Base-by-base conservation (phyloP, 2,329 filamentous ascomycete species). In the Aspergillus chevalieri region DNA sequence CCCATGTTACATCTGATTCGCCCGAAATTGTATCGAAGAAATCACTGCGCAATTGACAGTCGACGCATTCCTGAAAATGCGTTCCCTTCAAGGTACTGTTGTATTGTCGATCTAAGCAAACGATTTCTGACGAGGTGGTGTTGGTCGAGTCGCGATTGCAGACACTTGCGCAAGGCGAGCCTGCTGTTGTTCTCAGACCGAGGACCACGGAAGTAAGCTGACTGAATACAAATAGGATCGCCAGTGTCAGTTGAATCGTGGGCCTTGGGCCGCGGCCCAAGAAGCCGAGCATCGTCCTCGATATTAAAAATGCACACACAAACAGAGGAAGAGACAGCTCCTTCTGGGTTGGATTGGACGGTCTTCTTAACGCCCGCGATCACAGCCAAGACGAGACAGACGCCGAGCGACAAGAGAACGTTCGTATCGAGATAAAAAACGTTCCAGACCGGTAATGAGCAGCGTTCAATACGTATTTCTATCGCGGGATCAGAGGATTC, bases 1-100 rank as follows among this genome's bases (percentile, higher is more conserved):
- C 73, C 72, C 70, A 76, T 54, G 69, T 59, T 8, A 75, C 68
- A 55, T 76, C 73, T 15, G 72, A 66, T 50, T 73, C 64, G 21
- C 67, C 68, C 1, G 61, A 64, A 1, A 42, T 43, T 2, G 53
- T 47, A 53, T 72, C 62, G 15, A 59, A 53, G 48, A 65, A 71
- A 4, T 60, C 63, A 48, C 73, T 75, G 19, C 65, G 54, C 54
- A 76, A 57, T 49, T 70, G 60, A 53, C 73, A 76, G 7, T 62
- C 62, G 42, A 74, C 59, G 43, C 73, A 76, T 9, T 67, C 57
- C 47, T 71, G 50, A 46, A 75, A 74, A 10, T 60, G 54, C 24
- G 57, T 52, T 2, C 73, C 73, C 5, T 56, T 60, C 1, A 52
- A 48, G 3, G 66, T 67, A n/a, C 52, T 47, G 43, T 59, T 60